Conservation (phyloP, 1,139 yeast species). For the Trichomonascaceae sp. region DNA sequence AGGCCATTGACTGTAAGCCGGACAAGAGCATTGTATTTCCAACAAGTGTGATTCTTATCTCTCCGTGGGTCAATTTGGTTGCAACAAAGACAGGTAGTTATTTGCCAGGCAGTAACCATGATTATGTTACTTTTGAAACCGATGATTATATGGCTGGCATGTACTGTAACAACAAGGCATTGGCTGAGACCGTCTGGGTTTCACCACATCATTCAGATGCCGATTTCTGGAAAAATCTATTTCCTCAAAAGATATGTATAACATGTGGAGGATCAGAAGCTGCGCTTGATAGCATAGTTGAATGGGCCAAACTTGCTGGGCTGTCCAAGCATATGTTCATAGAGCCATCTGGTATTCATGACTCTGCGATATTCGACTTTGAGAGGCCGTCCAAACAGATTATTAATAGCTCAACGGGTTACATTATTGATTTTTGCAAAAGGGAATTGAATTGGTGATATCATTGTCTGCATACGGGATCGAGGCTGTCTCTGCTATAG, state of each 20-base stretch:
- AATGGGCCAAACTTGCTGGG: constrained; percentile 18
- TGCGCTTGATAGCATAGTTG: constrained; percentile 1
- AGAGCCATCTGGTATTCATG: constrained; percentile 17
- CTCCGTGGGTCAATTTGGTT: constrained; percentile 42
- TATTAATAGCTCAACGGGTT: neutral
- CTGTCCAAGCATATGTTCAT: constrained; percentile 7
- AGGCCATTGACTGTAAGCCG: constrained; percentile 27
- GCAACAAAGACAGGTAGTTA: constrained; percentile 8
- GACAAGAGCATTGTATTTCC: constrained; percentile 2
- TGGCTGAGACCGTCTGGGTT: neutral
- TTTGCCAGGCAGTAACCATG: neutral
- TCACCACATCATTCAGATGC: constrained; percentile 2
- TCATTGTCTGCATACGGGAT: too few species aligned
- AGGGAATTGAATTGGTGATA: neutral
- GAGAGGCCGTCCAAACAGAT: neutral
- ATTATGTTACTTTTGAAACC: constrained; percentile 6
- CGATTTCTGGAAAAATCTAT: constrained; percentile 6
- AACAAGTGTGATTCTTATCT: constrained; percentile 31
- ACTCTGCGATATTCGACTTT: constrained; percentile 13
- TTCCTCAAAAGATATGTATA: constrained; percentile 2
- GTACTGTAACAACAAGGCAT: neutral
- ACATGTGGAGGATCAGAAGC: constrained; percentile 5
- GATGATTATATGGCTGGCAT: constrained; percentile 5
- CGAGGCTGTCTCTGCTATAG: too few species aligned
- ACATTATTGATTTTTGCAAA: constrained; percentile 4